phyloP scores from a whole-genome alignment of 2,329 filamentous ascomycete genomes.

The Monilinia aucupariae region DNA sequence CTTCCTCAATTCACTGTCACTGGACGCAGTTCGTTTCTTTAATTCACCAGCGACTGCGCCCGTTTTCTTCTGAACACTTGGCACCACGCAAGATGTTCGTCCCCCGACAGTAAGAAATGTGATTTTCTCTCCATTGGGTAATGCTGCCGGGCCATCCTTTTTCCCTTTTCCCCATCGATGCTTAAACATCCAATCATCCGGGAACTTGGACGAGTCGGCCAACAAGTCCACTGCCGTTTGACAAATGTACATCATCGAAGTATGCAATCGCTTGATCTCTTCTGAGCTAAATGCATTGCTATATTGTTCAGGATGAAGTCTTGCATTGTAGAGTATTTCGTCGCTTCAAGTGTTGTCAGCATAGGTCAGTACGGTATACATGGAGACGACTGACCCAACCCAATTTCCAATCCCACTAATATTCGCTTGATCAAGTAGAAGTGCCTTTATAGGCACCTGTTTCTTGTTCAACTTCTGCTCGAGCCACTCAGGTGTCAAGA shows the following conservation, averaged over 20 bases:
- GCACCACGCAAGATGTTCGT: constrained; percentile 84
- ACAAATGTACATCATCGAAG: constrained; percentile 72
- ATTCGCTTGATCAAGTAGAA: constrained; percentile 80
- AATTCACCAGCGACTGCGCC: constrained; percentile 30
- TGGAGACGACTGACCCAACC: constrained; percentile 59
- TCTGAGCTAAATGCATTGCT: constrained; percentile 70
- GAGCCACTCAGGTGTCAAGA: constrained; percentile 73
- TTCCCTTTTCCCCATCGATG: constrained; percentile 87
- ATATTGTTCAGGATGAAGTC: constrained; percentile 88
- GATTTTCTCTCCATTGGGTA: constrained; percentile 82
- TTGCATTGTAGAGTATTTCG: constrained; percentile 85
- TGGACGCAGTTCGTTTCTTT: constrained; percentile 36
- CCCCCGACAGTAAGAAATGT: constrained; percentile 85
- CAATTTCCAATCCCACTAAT: constrained; percentile 95
- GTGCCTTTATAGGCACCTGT: constrained; percentile 80
- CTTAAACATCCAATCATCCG: constrained; percentile 81
- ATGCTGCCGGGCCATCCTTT: constrained; percentile 57
- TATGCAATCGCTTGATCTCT: constrained; percentile 67
- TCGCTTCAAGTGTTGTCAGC: constrained; percentile 46
- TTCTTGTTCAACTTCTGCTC: constrained; percentile 64
- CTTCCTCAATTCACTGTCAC: constrained; percentile 38
- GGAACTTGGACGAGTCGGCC: constrained; percentile 79
- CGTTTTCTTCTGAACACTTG: constrained; percentile 75
- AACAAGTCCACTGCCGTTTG: constrained; percentile 71
- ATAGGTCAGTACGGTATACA: neutral